Conservation (phyloP, 2,329 filamentous ascomycete genomes). For the Cytospora mali region DNA sequence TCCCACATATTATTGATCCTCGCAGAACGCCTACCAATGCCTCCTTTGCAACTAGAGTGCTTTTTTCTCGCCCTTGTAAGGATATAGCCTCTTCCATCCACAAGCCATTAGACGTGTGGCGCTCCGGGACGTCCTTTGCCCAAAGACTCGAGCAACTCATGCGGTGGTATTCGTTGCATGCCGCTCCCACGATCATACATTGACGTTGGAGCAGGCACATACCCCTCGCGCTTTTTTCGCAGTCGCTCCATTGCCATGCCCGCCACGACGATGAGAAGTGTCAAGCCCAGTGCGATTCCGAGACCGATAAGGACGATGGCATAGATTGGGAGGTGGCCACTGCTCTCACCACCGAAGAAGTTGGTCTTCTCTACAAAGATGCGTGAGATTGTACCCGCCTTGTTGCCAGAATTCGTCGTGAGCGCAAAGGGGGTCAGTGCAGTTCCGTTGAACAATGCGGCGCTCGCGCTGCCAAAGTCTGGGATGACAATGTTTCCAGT, state of each 20-base stretch:
- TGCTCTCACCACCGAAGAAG: conserved; percentile 64
- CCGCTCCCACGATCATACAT: conserved; percentile 63
- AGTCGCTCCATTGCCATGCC: conserved; percentile 76
- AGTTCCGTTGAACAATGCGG: conserved; percentile 85
- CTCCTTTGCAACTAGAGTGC: conserved; percentile 8
- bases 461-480: conserved; percentile 78
- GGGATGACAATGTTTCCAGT: conserved; percentile 81
- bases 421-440: conserved; percentile 78
- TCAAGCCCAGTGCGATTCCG: conserved; percentile 74
- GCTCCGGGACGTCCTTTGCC: conserved; percentile 51
- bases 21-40: conserved; percentile 27
- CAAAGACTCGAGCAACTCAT: conserved; percentile 60
- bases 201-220: conserved; percentile 72
- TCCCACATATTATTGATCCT: conserved; percentile 15
- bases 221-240: conserved; percentile 77
- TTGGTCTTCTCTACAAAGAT: conserved; percentile 83
- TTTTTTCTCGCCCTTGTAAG: not conserved
- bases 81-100: conserved; percentile 16
- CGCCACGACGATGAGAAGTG: conserved; percentile 74
- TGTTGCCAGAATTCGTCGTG: conserved; percentile 66
- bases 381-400: conserved; percentile 73
- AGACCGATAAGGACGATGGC: conserved; percentile 75
- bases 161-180: conserved; percentile 62
- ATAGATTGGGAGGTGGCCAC: conserved; percentile 23
- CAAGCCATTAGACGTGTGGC: conserved; percentile 50